A percentile compares a stretch with the other conserved stretches of the same genome.
Conservation (phyloP, 129 eudicot species). For the Arctium minus region DNA sequence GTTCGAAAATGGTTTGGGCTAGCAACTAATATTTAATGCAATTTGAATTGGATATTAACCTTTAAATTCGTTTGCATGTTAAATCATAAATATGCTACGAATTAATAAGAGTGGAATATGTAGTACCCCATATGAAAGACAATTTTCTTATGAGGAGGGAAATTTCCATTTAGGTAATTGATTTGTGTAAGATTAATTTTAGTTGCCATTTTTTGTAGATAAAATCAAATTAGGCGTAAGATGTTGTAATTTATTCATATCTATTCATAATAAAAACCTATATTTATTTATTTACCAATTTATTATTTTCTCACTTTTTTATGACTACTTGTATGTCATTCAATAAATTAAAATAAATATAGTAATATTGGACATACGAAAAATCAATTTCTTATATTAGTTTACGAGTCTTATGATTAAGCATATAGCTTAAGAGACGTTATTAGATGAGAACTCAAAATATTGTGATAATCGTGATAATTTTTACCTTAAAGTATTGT, state of each 20-base stretch:
- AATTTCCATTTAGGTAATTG: constrained; percentile 26
- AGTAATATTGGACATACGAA: background rate
- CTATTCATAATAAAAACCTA: background rate
- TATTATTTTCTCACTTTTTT: background rate
- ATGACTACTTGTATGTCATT: background rate
- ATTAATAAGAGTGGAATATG: constrained; percentile 28
- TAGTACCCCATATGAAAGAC: constrained; percentile 23
- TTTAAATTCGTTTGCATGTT: constrained; percentile 23
- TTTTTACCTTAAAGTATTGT: too few relatives aligned
- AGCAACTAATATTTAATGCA: constrained; percentile 8
- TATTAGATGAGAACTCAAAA: too few relatives aligned
- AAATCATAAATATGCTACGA: constrained; percentile 21
- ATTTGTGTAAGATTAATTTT: constrained; percentile 10
- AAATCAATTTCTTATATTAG: background rate
- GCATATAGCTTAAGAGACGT: too few relatives aligned
- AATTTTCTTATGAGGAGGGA: constrained; percentile 24
- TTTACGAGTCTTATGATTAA: too few relatives aligned
- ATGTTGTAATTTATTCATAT: constrained; percentile 24
- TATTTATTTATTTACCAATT: constrained; percentile 1
- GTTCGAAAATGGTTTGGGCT: background rate
- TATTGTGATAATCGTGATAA: too few relatives aligned
- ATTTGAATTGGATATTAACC: constrained; percentile 10
- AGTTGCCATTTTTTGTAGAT: constrained; percentile 29
- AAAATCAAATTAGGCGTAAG: background rate
- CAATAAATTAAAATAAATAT: too few relatives aligned